Evolutionary conservation across 1,139 yeast genomes (phyloP), one percentile per base, ranked within the genome.

Genomic region (Pneumocystis sp.): DNA sequence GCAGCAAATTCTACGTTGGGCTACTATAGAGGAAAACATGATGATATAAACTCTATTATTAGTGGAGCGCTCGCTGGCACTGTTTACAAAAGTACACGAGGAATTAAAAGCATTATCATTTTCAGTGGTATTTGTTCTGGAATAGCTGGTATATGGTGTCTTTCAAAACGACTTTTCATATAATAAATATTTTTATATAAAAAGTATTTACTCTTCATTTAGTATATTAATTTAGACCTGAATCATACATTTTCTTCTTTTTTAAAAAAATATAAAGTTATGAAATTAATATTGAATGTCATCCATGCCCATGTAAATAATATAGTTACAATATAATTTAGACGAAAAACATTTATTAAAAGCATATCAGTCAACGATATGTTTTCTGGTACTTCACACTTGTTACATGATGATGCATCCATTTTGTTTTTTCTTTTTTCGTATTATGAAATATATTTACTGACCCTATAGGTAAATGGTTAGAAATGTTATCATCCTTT

Each of bases 41-140:
- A 93, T 76, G 86, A 86, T 72, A 74, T 78, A 66, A 93, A 93
- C 76, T 87, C 97, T 19, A 76, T 93, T 61, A 87, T 82, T 31
- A 89, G 97, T 1, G 98, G 98, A 72, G 96, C 93, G 31, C 74
- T 91, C 66, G 85, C 97, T 1, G 98, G 98, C 71, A 97, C 96
- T 1, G 72, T 93, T 59, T 93, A 89, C 80, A 87, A 88, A 76
- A 85, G 91, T 69, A 84, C 95, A 65, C 85, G 86, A 50, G 57
- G 57, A 6, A 15, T 50, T 12, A 50, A 25, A 25, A 50, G 57
- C 4, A 25, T 50, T 25, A 4, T 50, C 17, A 50, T 50, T 7
- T 21, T 50, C 3, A 50, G 57, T 8, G 57, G 57, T 25, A 25
- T 50, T 50, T 50, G 57, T 50, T 50, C 57, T 12, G 57, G 57